Evolutionary conservation across 2,329 filamentous ascomycete genomes (phyloP), one percentile per base, ranked within the genome.

Genomic region (Scedosporium minutisporum): DNA sequence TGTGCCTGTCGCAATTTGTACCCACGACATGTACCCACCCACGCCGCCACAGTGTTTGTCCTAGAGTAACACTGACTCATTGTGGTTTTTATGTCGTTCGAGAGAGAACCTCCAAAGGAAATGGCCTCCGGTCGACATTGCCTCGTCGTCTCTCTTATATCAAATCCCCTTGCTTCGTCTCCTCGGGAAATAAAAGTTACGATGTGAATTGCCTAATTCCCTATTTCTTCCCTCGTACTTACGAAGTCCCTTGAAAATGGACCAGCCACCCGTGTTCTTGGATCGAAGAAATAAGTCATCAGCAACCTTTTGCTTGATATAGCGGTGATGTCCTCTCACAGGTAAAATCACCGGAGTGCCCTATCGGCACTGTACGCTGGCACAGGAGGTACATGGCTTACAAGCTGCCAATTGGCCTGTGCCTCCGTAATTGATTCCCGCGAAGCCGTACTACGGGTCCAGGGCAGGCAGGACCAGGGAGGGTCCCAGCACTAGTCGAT

Each of bases 401-500:
- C 18, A 12, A 3, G 10, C 33, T 38, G 33, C 33, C 33, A 38
- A 38, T 38, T 38, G 33, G 33, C 33, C 33, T 38, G 33, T 38
- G 21, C 18, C 51, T 55, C 51, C 23, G 51, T 55, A 55, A 55
- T 23, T 10, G 51, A 23, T 27, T 55, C 18, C 51, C 51, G 51
- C 51, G 23, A 55, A 14, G 51, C 44, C 46, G 59, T 63, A 55
- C 61, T 61, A 58, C 62, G 53, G 58, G 63, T 63, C 58, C 33
- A 38, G 33, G 33, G 33, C 9, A 38, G 33, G 33, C 9, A 38
- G 33, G 33, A 38, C 33, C 33, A 38, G 33, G 29, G 29, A 60
- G 61, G 63, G 61, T 58, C 53, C 62, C 57, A 67, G 64, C 69
- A 67, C 69, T 73, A 72, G 67, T 65, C 68, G 68, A 73, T 73